These are phyloP conservation scores for Amanita fuliginea DNA, from an alignment of 768 basidiomycete genomes.

Conservation along the genomic window DNA sequence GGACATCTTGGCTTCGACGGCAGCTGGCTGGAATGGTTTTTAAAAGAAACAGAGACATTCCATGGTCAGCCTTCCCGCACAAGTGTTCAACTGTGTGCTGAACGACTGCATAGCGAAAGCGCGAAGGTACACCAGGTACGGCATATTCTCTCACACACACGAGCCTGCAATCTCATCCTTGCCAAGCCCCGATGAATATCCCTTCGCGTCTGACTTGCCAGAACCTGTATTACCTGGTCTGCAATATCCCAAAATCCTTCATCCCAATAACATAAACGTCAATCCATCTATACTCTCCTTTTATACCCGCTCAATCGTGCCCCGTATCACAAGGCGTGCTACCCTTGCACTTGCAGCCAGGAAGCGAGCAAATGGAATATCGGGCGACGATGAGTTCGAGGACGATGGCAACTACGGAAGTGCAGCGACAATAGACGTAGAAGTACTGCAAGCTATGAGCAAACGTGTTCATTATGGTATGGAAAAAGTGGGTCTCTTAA, in stretches of 20 bases:
- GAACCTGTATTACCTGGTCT: slow-evolving; percentile 68
- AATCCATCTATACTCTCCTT: slow-evolving; percentile 82
- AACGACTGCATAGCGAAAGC: slow-evolving; percentile 62
- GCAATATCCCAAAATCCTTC: slow-evolving; percentile 64
- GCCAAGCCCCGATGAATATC: slow-evolving; percentile 91
- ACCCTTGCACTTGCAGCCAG: slow-evolving; percentile 53
- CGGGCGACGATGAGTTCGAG: slow-evolving; percentile 59
- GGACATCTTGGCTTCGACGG: slow-evolving; percentile 64
- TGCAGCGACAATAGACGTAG: slow-evolving; percentile 88
- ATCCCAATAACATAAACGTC: slow-evolving; percentile 73
- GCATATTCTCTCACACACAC: background rate
- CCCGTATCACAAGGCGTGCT: slow-evolving; percentile 71
- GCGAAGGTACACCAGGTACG: slow-evolving; percentile 83
- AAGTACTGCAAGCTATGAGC: slow-evolving; percentile 95
- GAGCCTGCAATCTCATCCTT: background rate
- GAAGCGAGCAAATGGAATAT: slow-evolving; percentile 59
- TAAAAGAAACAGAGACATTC: slow-evolving; percentile 90
- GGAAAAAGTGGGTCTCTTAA: too few relatives aligned
- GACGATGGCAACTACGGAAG: slow-evolving; percentile 99
- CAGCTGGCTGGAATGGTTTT: slow-evolving; percentile 96
- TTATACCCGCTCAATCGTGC: slow-evolving; percentile 82
- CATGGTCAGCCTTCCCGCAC: slow-evolving; percentile 67
- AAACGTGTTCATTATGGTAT: slow-evolving; percentile 96
- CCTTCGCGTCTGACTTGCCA: slow-evolving; percentile 80
- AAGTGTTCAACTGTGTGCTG: background rate